Conservation (phyloP, 2,329 filamentous ascomycete genomes). For the Davidsoniella virescens region DNA sequence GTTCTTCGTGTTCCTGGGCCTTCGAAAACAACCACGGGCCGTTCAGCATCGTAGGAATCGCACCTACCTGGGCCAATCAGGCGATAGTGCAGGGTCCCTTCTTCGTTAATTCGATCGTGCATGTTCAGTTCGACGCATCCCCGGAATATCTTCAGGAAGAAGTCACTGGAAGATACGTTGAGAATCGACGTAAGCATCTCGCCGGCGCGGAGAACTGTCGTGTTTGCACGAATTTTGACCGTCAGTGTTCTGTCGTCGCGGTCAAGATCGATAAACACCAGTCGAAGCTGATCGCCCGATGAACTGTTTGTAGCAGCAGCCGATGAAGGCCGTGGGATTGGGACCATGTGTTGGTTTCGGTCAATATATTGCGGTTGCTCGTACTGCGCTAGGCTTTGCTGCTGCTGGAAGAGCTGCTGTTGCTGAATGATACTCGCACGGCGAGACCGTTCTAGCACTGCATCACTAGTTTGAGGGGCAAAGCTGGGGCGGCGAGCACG, state of each 20-base stretch:
- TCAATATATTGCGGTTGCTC: not conserved
- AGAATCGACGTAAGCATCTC: slow-evolving; percentile 3
- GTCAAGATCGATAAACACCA: slow-evolving; percentile 9
- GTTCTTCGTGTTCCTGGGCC: not conserved
- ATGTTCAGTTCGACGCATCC: slow-evolving; percentile 1
- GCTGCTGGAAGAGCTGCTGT: slow-evolving; percentile 2
- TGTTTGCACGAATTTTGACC: slow-evolving; percentile 1
- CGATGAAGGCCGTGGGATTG: slow-evolving; percentile 6
- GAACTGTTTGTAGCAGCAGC: slow-evolving; percentile 12
- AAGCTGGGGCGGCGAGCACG: slow-evolving; percentile 1
- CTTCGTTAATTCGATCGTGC: slow-evolving; percentile 7
- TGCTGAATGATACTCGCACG: slow-evolving; percentile 1
- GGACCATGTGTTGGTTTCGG: not conserved
- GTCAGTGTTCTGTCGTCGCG: slow-evolving; percentile 2
- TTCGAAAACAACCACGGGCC: not conserved
- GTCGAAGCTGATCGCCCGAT: slow-evolving; percentile 2
- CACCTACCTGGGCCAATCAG: slow-evolving; percentile 2
- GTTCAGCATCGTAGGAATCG: not conserved
- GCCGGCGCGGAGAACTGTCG: not conserved
- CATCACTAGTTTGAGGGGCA: not conserved
- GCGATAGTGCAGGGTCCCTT: slow-evolving; percentile 7
- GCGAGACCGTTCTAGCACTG: not conserved
- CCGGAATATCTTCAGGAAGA: slow-evolving; percentile 6
- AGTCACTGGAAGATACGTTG: slow-evolving; percentile 3
- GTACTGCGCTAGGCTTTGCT: not conserved